Percentiles rank a stretch among this genome's conserved stretches.
phyloP scores from a whole-genome alignment of 1,139 yeast genomes.

The Geotrichum aggregatum region DNA sequence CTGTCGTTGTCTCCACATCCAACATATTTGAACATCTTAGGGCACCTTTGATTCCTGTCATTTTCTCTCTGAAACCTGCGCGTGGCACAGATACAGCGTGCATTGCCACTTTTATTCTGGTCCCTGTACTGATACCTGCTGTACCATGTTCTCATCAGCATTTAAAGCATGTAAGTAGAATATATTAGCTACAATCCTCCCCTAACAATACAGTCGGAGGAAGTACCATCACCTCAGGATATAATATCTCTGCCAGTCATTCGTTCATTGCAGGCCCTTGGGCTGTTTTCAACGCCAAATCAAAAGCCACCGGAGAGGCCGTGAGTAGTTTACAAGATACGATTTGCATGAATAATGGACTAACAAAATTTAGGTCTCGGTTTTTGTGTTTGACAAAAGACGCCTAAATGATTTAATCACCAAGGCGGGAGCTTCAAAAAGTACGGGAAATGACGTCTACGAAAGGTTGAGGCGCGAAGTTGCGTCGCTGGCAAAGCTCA shows the following conservation, averaged over 20 bases:
- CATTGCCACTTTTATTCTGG: no score
- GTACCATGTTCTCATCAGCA: constrained; percentile 27
- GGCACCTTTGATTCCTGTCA: no score
- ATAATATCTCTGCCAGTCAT: constrained; percentile 69
- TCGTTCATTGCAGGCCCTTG: constrained; percentile 78
- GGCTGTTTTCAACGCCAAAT: constrained; percentile 79
- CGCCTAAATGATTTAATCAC: constrained; percentile 50
- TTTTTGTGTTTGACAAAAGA: constrained; percentile 84
- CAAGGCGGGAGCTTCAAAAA: constrained; percentile 46
- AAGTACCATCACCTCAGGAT: constrained; percentile 57
- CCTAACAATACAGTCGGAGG: constrained; percentile 53
- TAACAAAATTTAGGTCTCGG: constrained; percentile 50
- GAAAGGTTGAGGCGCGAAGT: constrained; percentile 55
- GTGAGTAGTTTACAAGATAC: constrained; percentile 60
- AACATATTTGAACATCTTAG: no score
- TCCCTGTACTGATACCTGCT: no score
- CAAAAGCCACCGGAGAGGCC: constrained; percentile 44
- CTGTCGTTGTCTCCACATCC: no score
- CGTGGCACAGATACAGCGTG: no score
- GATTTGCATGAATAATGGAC: constrained; percentile 48
- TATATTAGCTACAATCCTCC: not conserved
- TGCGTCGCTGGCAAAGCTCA: constrained; percentile 66
- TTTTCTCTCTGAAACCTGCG: no score
- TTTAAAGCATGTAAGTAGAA: constrained; percentile 41
- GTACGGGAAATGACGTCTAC: constrained; percentile 40